Base-by-base conservation (phyloP, 2,329 filamentous ascomycete genomes). In the Aspergillus sp. region DNA sequence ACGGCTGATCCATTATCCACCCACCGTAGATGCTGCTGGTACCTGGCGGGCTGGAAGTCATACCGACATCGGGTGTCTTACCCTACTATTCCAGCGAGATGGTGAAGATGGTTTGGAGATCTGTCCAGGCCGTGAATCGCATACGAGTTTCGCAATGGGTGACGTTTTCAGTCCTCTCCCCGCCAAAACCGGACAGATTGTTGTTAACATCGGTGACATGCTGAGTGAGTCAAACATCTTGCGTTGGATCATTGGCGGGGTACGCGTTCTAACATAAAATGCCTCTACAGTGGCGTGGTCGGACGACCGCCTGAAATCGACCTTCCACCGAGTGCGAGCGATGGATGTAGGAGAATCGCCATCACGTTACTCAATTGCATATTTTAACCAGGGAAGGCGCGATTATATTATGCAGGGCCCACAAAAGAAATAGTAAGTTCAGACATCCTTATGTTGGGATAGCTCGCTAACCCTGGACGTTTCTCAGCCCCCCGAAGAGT, bases 201-300 rank as follows among this genome's bases (percentile, higher is more conserved):
- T 64, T 8, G 63, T 64, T 19, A 64, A 64, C 54, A 64, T 64
- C 25, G 63, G 63, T 13, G 58, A 64, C 41, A 64, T 64, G 63
- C 53, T 64, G 3, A 64, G 63, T 64, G 42, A 51, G 55, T 59
- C 8, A 30, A 30, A 3, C 3, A 11, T 30, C 2, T 30, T 30
- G 27, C 10, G 27, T 30, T 30, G 27, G 27, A 30, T 30, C 8
- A 30, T 30, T 4, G 3, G 27, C 27, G 8, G 27, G 3, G 8
- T 30, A 11, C 27, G 8, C 10, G 27, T 3, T 30, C 27, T 30
- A 30, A 30, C 27, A 30, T 30, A 30, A 30, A 10, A 3, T 30
- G 10, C 8, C 8, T 30, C 27, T 30, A 3, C 15, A 59, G 57
- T 59, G 57, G 57, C 57, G 3, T 59, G 57, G 57, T 59, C 57